Evolutionary conservation across 805 yeast genomes (phyloP).

Genomic region (Teunomyces pallodes): DNA sequence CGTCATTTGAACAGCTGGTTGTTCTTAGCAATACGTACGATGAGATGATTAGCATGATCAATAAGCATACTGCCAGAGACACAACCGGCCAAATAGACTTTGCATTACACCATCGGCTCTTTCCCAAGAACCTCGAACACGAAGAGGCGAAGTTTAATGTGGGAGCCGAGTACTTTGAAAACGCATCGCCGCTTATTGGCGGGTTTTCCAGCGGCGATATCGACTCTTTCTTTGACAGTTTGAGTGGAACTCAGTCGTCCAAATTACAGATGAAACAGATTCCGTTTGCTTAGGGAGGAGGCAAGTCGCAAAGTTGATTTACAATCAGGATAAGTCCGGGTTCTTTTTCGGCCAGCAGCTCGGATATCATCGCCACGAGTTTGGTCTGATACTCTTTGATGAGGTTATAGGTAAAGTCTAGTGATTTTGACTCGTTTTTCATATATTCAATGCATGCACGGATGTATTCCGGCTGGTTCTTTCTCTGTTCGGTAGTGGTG

Average conservation of each 20-base stretch:
- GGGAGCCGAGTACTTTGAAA: conserved; percentile 6
- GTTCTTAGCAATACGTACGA: conserved; percentile 15
- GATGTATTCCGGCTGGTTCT: not conserved
- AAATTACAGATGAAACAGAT: conserved; percentile 4
- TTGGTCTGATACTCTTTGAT: conserved; percentile 19
- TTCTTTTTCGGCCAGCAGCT: not conserved
- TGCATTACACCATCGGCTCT: conserved; percentile 18
- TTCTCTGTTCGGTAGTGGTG: not conserved
- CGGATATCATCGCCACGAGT: conserved; percentile 14
- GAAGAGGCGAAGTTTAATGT: conserved; percentile 20
- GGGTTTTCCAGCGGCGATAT: conserved; percentile 13
- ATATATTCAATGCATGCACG: conserved; percentile 17
- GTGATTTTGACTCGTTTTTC: conserved; percentile 19
- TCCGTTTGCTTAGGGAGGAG: conserved; percentile 8
- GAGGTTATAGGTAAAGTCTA: conserved; percentile 22
- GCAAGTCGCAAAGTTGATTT: not conserved
- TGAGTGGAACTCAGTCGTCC: conserved; percentile 10
- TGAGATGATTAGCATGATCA: conserved; percentile 17
- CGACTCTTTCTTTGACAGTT: conserved; percentile 22
- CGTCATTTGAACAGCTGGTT: conserved; percentile 17
- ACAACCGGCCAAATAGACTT: conserved; percentile 19
- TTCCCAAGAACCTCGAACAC: conserved; percentile 23
- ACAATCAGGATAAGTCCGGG: not conserved
- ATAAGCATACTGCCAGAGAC: conserved; percentile 11
- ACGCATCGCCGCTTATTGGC: conserved; percentile 1